Base-by-base conservation (phyloP, 179 eudicot genomes). In the Camellia oleifera region DNA sequence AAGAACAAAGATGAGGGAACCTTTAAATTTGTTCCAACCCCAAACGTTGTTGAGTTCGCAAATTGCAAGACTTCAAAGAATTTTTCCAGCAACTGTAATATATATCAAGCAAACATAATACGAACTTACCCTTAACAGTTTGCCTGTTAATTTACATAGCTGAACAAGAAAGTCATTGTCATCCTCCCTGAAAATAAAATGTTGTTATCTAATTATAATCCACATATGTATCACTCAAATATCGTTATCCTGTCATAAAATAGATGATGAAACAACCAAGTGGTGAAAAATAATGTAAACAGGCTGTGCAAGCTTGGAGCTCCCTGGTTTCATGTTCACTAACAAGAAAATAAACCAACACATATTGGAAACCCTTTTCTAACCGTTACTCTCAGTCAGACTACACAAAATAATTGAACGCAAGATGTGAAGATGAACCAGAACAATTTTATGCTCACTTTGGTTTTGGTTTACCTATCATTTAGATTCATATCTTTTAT, bases 81-180 rank as follows among this genome's bases (percentile, higher is more conserved):
- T 50, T 65, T 4, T 70, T 26, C 5, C 9, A 48, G 32, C 4
- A 40, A 32, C 18, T 48, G n/a, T 13, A 63, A 23, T 48, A 5
- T 20, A 76, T 12, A 53, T 65, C 50, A 56, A 60, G 11, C 52
- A 76, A 32, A 11, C 66, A 46, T 7, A 64, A 32, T 54, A 72
- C 4, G 11, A 76, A 70, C 13, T 82, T 73, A 95, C 98, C 98
- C 88, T 96, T 80, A 94, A 84, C 66, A 96, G 94, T 83, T 96
- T 94, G 84, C 98, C 97, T 0, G 92, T 46, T 69, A 82, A 82
- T 82, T 83, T 92, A 87, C 99, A 94, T 44, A 96, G 92, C 92
- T 94, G 88, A 72, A 88, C 32, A 45, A 96, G 96, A 78, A 96
- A 96, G 82, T 94, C 99, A 75, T 87, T 70, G 11, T 94, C 99